Evolutionary conservation across 768 basidiomycete species (phyloP).

Genomic region (Pisolithus microcarpus): DNA sequence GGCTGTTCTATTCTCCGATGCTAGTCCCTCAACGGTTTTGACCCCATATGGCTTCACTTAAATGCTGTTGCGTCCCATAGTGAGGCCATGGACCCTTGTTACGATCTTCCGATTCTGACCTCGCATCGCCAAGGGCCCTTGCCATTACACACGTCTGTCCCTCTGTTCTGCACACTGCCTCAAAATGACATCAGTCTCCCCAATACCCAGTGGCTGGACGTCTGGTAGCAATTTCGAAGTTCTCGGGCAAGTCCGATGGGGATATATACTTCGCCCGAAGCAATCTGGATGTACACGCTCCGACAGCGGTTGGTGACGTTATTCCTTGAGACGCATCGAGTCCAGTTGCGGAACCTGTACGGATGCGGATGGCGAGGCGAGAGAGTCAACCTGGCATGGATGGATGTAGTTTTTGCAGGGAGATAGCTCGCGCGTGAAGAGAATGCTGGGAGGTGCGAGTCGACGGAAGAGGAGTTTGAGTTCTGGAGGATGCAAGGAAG

Average conservation of each 20-base stretch:
- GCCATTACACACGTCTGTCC: constrained; percentile 37
- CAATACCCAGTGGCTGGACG: constrained; percentile 41
- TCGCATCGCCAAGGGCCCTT: constrained; percentile 41
- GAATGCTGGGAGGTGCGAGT: constrained; percentile 27
- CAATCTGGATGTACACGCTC: constrained; percentile 46
- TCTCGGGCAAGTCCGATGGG: constrained; percentile 63
- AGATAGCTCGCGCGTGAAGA: constrained; percentile 35
- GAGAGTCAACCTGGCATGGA: constrained; percentile 43
- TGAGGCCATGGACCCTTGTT: constrained; percentile 31
- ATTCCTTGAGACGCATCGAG: constrained; percentile 23
- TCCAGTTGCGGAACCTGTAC: constrained; percentile 30
- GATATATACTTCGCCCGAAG: constrained; percentile 33
- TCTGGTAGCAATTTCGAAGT: constrained; percentile 33
- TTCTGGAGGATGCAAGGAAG: constrained; percentile 40
- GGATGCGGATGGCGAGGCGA: constrained; percentile 30
- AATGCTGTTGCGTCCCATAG: constrained; percentile 31
- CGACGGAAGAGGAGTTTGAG: constrained; percentile 40
- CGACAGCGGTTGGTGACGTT: constrained; percentile 41
- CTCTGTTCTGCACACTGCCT: constrained; percentile 45
- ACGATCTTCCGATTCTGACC: constrained; percentile 27
- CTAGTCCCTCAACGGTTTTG: constrained; percentile 9
- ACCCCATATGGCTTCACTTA: neutral
- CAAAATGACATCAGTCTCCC: constrained; percentile 50
- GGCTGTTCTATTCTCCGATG: constrained; percentile 24
- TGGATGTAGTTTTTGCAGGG: constrained; percentile 53